Evolutionary conservation across 371 early-diverging fungal genomes (phyloP).

Genomic region (Choanephora cucurbitarum): DNA sequence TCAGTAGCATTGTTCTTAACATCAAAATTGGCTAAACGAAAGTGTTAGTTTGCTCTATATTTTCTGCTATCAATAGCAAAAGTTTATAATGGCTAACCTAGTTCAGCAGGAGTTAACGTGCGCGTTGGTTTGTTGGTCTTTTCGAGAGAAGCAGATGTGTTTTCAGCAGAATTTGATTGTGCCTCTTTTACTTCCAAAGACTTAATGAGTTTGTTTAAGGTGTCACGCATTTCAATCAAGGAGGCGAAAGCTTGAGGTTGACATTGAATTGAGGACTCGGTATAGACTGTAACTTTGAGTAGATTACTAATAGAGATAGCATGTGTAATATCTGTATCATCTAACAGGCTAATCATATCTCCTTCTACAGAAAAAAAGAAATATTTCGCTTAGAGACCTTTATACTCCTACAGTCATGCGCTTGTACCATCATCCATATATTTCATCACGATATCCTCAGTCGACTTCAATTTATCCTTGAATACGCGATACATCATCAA

Average conservation of each 20-base stretch:
- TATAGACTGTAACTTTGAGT: constrained; percentile 52
- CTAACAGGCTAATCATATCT: constrained; percentile 55
- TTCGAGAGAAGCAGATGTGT: neutral
- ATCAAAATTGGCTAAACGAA: neutral
- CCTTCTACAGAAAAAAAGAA: constrained; percentile 50
- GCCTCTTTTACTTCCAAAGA: constrained; percentile 1
- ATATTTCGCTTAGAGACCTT: too few relatives aligned
- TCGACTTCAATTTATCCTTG: constrained; percentile 37
- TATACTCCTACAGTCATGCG: too few relatives aligned
- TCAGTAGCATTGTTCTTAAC: neutral
- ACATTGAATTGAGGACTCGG: constrained; percentile 18
- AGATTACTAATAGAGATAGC: constrained; percentile 54
- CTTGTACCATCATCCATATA: constrained; percentile 59
- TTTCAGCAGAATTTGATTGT: neutral
- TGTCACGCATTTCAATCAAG: constrained; percentile 20
- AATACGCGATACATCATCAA: constrained; percentile 60
- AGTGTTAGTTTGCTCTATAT: too few relatives aligned
- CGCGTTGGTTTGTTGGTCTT: constrained; percentile 3
- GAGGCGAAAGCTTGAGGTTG: neutral
- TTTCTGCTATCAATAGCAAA: neutral
- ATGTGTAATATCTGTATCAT: constrained; percentile 57
- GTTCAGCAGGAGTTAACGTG: constrained; percentile 15
- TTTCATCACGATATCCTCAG: constrained; percentile 51
- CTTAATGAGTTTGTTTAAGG: constrained; percentile 9
- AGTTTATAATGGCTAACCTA: constrained; percentile 6